Evolutionary conservation across 2,329 filamentous ascomycete genomes (phyloP), one percentile per base, ranked within the genome.

Genomic region (Penicillium sumatraense): DNA sequence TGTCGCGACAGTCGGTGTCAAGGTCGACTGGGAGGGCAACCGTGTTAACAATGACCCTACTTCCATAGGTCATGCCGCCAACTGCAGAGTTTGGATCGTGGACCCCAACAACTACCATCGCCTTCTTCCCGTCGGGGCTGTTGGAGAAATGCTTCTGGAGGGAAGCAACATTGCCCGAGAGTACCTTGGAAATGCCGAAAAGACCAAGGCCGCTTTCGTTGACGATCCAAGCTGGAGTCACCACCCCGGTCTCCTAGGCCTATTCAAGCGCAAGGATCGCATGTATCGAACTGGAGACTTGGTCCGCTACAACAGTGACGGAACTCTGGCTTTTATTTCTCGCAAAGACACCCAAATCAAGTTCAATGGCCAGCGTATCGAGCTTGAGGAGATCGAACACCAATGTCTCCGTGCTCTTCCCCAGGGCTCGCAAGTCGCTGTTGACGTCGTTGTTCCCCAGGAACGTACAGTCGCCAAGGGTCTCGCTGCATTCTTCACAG

Each of bases 81-180:
- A 70, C 27, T 69, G 71, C 50, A 59, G 72, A 54, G 58, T 70
- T 27, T 78, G 72, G 76, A 67, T 77, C 46, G 74, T 75, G 9
- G 75, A 78, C 55, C 67, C 69, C 8, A 61, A 67, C 9, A 72
- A 76, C 31, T 62, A 67, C 48, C 65, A 76, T 45, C 65, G 68
- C 1, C 68, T 78, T 16, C 66, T 76, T 1, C 74, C 79, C 0
- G 63, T 80, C 3, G 80, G 80, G 7, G 72, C 72, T 16, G 68
- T 79, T 8, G 80, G 80, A 13, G 80, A 82, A 58, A 57, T 82
- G 49, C 61, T 80, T 0, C 55, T 82, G 1, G 77, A 80, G 60
- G 78, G 80, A 3, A 75, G 75, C 23, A 75, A 74, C 18, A 68
- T 82, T 11, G 78, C 72, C 1, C 71, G 71, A 13, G 80, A 74